A percentile compares a stretch with the other conserved stretches of the same genome.
Conservation (phyloP, 2,329 filamentous ascomycete species). For the Sclerotinia spermophila region DNA sequence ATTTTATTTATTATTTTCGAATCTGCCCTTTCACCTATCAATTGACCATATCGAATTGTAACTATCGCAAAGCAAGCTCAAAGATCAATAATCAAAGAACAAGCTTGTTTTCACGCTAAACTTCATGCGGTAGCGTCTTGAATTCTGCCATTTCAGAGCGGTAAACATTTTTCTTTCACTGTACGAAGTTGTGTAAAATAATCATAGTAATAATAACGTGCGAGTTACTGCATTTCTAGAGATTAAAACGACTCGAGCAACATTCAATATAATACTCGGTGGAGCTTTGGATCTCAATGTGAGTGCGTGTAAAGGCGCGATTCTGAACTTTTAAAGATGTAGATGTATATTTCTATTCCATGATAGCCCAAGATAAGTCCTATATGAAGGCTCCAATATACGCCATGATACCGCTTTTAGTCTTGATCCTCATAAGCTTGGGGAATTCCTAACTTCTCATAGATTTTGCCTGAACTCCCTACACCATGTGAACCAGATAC, state of each 20-base stretch:
- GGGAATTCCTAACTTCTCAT: constrained; percentile 4
- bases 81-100: background rate
- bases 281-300: background rate
- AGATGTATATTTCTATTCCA: constrained; percentile 6
- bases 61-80: background rate
- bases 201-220: background rate
- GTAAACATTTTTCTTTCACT: background rate
- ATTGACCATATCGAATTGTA: background rate
- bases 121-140: background rate
- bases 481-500: constrained; percentile 1
- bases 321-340: background rate
- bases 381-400: background rate
- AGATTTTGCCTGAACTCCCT: constrained; percentile 12
- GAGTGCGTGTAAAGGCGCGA: background rate
- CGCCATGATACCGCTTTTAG: constrained; percentile 5
- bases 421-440: background rate
- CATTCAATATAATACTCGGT: background rate
- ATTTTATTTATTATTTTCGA: background rate
- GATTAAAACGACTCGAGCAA: background rate
- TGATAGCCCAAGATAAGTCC: background rate
- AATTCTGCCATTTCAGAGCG: background rate
- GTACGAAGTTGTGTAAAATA: background rate
- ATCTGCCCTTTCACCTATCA: background rate
- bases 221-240: background rate
- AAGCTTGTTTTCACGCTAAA: constrained; percentile 3